Conservation (phyloP, 148 eudicot genomes). For the Agrostemma githago region DNA sequence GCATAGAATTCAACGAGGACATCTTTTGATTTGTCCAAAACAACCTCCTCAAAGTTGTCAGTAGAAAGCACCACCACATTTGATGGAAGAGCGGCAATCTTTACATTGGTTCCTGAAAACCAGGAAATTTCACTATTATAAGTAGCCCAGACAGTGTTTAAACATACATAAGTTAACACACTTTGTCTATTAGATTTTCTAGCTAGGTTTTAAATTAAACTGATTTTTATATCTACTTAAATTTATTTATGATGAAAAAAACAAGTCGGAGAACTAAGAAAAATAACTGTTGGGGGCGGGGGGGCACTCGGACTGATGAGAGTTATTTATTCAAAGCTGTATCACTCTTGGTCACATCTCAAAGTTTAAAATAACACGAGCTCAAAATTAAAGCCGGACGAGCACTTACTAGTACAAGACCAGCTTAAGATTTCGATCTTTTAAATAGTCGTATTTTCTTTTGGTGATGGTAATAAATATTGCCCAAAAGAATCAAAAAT, state of each 20-base stretch:
- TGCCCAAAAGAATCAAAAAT: no score
- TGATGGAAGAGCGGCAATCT: constrained; percentile 77
- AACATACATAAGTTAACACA: not conserved
- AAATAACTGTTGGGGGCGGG: not conserved
- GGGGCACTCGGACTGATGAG: not conserved
- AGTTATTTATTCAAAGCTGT: not conserved
- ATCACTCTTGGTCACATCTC: not conserved
- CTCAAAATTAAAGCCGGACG: not conserved
- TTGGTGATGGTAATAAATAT: no score
- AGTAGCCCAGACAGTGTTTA: not conserved
- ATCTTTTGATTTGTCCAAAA: constrained; percentile 71
- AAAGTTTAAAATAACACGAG: not conserved
- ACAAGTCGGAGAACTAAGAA: not conserved
- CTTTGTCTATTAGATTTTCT: not conserved
- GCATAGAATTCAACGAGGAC: constrained; percentile 96
- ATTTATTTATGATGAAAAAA: not conserved
- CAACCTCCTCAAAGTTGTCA: constrained; percentile 84
- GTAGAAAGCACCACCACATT: constrained; percentile 65
- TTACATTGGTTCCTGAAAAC: constrained; percentile 81
- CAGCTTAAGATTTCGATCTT: not conserved
- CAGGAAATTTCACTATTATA: not conserved
- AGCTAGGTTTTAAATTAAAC: not conserved
- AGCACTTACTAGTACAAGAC: not conserved
- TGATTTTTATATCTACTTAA: not conserved
- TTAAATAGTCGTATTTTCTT: no score